Conservation (phyloP, 176 grass and related monocot species). For the Rhynchospora breviuscula region DNA sequence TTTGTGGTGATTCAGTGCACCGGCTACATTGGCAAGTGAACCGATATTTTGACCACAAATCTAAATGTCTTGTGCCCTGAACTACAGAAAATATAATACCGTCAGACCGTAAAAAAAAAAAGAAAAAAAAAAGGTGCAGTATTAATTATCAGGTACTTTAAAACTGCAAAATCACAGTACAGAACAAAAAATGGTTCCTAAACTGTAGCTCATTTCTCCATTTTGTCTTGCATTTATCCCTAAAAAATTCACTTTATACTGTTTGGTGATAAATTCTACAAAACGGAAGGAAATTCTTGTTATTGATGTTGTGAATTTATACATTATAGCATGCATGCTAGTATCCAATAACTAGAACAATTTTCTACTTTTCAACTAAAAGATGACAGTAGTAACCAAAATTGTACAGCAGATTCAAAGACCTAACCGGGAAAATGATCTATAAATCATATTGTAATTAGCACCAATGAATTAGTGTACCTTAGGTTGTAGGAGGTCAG, state of each 20-base stretch:
- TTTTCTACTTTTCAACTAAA: neutral
- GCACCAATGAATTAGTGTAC: constrained; percentile 28
- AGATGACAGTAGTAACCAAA: neutral
- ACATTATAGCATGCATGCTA: neutral
- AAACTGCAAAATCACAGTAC: neutral
- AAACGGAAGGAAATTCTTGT: neutral
- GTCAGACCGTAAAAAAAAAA: neutral
- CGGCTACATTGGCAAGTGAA: constrained; percentile 70
- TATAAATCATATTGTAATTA: neutral
- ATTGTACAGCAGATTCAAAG: neutral
- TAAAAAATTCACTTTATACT: neutral
- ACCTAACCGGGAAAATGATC: neutral
- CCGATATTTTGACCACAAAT: constrained; percentile 78
- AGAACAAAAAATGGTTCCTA: neutral
- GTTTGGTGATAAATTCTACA: neutral
- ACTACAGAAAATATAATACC: neutral
- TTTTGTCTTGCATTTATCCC: neutral
- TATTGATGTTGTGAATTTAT: neutral
- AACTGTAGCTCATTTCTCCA: neutral
- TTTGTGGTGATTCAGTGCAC: constrained; percentile 47
- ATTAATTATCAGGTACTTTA: neutral
- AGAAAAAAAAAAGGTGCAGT: neutral
- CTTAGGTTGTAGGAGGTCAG: constrained; percentile 73
- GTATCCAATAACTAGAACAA: neutral
- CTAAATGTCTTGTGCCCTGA: constrained; percentile 50